Conservation (phyloP, 129 eudicot genomes). For the Silybum marianum region DNA sequence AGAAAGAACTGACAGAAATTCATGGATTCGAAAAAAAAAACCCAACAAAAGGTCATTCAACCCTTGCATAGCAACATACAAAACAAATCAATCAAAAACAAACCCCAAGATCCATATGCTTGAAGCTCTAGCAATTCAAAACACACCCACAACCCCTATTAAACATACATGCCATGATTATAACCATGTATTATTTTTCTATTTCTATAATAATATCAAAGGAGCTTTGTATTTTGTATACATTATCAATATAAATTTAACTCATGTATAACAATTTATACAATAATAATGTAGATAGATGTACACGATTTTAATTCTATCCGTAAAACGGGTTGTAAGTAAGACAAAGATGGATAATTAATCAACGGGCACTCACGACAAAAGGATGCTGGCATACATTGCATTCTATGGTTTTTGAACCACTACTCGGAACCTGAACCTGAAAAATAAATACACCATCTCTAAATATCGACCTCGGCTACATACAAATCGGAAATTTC, state of each 20-base stretch:
- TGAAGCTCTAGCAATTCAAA: background rate
- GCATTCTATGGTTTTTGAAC: constrained; percentile 84
- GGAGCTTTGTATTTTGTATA: background rate
- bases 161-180: no score
- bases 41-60: background rate
- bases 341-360: constrained; percentile 15
- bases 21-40: no score
- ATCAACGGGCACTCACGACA: constrained; percentile 59
- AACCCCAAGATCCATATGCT: background rate
- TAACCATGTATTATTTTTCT: background rate
- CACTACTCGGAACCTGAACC: constrained; percentile 74
- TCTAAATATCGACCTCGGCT: constrained; percentile 1
- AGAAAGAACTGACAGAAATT: no score
- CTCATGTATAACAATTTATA: constrained; percentile 7
- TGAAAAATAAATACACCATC: constrained; percentile 22
- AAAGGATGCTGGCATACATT: constrained; percentile 84
- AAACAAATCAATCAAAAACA: background rate
- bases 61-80: background rate
- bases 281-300: background rate
- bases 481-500: background rate
- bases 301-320: background rate
- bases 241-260: background rate
- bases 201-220: background rate
- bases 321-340: background rate
- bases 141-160: background rate